Base-by-base conservation (phyloP, 75 land plant genomes). In the Sequoia sempervirens region DNA sequence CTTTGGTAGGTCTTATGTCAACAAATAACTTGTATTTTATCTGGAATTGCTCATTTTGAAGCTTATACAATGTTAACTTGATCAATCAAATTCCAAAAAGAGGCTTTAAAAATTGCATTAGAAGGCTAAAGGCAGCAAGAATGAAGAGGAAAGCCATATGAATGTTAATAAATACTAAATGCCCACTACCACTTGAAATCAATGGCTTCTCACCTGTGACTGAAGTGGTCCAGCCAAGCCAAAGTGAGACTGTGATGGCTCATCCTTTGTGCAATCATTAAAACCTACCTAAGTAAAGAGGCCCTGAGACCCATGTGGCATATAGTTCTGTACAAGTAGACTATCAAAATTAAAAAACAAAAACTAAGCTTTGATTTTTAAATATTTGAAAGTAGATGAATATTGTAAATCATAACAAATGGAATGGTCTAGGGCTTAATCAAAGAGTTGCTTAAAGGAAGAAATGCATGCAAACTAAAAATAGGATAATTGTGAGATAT, bases 41-140 rank as follows among this genome's bases (percentile, higher is more conserved):
- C 96, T 82, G 99, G 98, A 56, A 97, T 97, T 83, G 96, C 99
- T 46, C 89, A 95, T 61, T 97, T 98, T 58, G 93, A 92, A 85
- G 93, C 96, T 68, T 97, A 94, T 88, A 91, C 87, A 82, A 91
- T 93, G 58, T 84, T 97, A 18, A 96, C 99, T 12, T 86, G 95
- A 47, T 97, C 99, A 18, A 87, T 97, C 36, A 97, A 97, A 73
- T 90, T 87, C 89, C 95, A 96, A 72, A 34, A 34, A 34, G 36
- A 34, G 36, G 36, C 36, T 34, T 34, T 34, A 0, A 34, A 0
- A 34, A 34, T 34, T 34, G 36, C 36, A 34, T 34, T 34, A 34
- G 36, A 34, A 34, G 36, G 36, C 36, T 34, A 34, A 34, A 34
- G 36, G 36, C 36, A 34, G 36, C 0, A 34, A 34, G 36, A 34